phyloP scores from a whole-genome alignment of 768 basidiomycete species.

The Boletus rufocinnamomeus region DNA sequence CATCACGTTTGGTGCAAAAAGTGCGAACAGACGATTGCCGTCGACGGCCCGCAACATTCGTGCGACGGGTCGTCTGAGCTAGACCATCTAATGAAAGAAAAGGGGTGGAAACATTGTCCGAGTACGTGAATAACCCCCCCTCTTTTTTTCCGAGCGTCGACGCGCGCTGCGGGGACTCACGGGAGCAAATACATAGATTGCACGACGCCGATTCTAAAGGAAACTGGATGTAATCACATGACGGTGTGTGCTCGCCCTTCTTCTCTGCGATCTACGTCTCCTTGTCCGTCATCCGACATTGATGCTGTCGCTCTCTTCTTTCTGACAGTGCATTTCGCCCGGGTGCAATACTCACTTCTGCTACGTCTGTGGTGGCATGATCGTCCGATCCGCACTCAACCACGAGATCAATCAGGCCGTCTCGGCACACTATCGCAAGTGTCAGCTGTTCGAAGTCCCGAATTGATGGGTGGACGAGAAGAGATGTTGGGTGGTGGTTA shows the following conservation, averaged over 20 bases:
- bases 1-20: conserved; percentile 60
- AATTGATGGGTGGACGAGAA: conserved; percentile 7
- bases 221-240: conserved; percentile 61
- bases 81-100: conserved; percentile 48
- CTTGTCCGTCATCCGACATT: neutral
- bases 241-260: conserved; percentile 35
- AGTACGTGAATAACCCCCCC: conserved; percentile 35
- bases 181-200: conserved; percentile 36
- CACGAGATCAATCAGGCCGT: conserved; percentile 35
- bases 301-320: neutral
- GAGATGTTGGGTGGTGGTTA: neutral
- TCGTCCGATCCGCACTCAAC: conserved; percentile 42
- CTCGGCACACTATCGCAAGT: conserved; percentile 37
- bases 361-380: conserved; percentile 50
- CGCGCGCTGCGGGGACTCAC: neutral
- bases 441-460: conserved; percentile 40
- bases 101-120: conserved; percentile 69
- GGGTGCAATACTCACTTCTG: conserved; percentile 66
- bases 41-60: conserved; percentile 47
- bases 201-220: conserved; percentile 51
- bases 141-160: neutral
- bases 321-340: conserved; percentile 50
- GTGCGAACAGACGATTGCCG: conserved; percentile 46
- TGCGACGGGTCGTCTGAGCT: conserved; percentile 63
- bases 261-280: neutral